A percentile compares a stretch with the other conserved stretches of the same genome.
These are phyloP conservation scores for Toxoplasma gondii DNA, from an alignment of 169 alveolate genomes.

Conservation along the genomic window DNA sequence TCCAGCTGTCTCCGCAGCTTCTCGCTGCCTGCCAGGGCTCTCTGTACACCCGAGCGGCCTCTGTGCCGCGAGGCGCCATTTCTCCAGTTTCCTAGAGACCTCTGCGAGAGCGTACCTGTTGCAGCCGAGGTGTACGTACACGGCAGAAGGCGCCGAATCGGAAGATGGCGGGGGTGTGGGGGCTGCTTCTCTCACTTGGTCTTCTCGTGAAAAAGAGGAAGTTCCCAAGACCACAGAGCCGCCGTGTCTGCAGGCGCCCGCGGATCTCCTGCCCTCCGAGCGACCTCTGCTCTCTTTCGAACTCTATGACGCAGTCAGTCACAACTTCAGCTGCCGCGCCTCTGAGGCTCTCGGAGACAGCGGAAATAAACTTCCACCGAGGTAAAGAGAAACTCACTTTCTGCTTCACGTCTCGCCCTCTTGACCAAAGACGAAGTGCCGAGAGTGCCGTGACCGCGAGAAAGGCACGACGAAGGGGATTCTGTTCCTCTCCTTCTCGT, in stretches of 20 bases:
- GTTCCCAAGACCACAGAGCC: background rate
- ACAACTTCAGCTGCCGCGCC: background rate
- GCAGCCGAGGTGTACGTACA: background rate
- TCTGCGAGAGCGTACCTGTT: background rate
- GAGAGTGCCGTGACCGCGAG: background rate
- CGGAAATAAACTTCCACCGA: background rate
- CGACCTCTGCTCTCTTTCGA: conserved; percentile 15
- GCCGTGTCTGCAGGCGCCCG: background rate
- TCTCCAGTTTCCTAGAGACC: background rate
- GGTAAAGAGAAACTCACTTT: background rate
- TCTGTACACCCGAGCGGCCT: background rate
- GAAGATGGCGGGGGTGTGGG: background rate
- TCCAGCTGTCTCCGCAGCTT: too few species aligned
- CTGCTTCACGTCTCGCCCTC: background rate
- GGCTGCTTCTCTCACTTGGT: background rate
- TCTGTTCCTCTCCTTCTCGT: background rate
- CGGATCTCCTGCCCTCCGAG: background rate
- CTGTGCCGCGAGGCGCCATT: background rate
- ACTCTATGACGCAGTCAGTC: background rate
- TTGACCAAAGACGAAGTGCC: background rate
- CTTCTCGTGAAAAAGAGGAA: background rate
- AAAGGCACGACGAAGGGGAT: background rate
- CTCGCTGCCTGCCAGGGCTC: too few species aligned
- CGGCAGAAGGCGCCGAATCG: background rate
- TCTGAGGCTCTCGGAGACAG: background rate